A percentile compares a stretch with the other conserved stretches of the same genome.
Conservation (phyloP, 352 stramenopile species). For the Globisporangium acanthophoron region DNA sequence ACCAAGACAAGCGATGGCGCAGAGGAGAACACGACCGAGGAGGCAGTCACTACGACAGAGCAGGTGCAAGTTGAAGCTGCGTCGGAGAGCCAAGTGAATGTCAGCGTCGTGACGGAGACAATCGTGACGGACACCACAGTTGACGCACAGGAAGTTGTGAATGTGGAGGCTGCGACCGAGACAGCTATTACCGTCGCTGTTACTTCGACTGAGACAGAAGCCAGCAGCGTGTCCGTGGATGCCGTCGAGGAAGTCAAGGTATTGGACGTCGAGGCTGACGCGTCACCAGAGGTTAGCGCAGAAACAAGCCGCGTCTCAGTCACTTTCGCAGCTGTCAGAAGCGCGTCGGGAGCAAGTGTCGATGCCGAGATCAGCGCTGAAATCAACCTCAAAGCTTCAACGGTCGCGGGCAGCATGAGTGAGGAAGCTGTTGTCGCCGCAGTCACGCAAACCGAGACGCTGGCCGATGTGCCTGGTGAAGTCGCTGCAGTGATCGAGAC, state of each 20-base stretch:
- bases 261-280: background rate
- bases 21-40: background rate
- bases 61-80: background rate
- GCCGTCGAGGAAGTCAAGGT: background rate
- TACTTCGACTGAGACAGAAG: background rate
- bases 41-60: background rate
- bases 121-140: background rate
- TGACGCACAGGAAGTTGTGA: background rate
- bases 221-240: background rate
- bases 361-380: background rate
- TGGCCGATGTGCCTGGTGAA: background rate
- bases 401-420: background rate
- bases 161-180: background rate
- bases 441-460: background rate
- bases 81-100: background rate
- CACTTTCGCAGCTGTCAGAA: background rate
- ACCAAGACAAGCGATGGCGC: background rate
- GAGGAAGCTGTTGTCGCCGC: background rate
- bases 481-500: background rate
- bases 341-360: background rate
- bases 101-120: background rate
- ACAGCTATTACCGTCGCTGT: background rate
- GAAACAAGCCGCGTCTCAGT: background rate
- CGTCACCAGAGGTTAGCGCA: no score
- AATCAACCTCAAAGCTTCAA: background rate